Evolutionary conservation across 495 filamentous ascomycete species (phyloP), one percentile per base, ranked within the genome.

Genomic region (Xylaria venustula): DNA sequence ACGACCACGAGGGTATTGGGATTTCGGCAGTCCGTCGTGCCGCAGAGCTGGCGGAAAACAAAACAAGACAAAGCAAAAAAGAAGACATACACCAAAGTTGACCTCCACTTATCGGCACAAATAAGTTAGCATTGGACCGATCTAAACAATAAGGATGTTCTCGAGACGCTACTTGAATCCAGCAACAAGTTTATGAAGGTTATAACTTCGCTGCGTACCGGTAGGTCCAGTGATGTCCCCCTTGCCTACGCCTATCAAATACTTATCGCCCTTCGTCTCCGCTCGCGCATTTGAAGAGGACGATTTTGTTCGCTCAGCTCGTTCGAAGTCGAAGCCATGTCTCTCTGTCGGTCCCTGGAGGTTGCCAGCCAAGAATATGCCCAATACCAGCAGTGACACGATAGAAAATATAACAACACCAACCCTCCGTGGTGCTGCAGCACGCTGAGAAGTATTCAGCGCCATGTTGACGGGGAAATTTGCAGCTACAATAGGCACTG

Each of bases 211-310:
- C 75, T 25, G 42, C 58, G 41, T 61, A 61, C 58, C 58, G 25
- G 58, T 37, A 46, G 86, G 92, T 71, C 94, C 94, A 32, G 94
- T 98, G 62, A 98, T 90, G 74, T 98, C 94, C 12, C 89, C 93
- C 68, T 95, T 97, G 20, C 94, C 94, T 7, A 92, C 90, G 4
- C 94, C 94, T 11, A 98, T 74, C 1, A 95, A 71, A 65, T 95
- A 96, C 56, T 78, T 75, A 53, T 86, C 75, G 45, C 82, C 79
- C 34, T 63, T 66, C 2, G 62, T 58, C 25, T 70, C 67, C 23
- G 69, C 70, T 58, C 66, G 64, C 6, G 64, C 25, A 48, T 72
- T 65, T 14, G 63, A 53, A 15, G 60, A 50, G 7, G 40, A 50
- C 25, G 51, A 23, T 22, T 69, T 50, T 30, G 54, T 45, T 17